These are phyloP conservation scores for Pterocarpus santalinus DNA, from an alignment of 306 rosid genomes.

Conservation along the genomic window DNA sequence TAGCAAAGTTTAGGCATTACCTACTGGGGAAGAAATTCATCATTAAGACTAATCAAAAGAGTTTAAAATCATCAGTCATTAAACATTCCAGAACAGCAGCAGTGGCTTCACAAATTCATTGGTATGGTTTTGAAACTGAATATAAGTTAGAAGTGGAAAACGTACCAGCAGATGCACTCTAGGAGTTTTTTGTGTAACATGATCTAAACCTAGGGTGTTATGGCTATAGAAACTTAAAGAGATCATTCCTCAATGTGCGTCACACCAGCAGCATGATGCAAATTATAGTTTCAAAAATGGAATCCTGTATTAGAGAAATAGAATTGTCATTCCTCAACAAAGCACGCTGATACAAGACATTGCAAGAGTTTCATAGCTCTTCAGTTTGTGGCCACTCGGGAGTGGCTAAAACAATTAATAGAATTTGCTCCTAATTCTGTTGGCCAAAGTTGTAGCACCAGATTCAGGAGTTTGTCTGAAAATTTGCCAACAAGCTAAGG, in stretches of 20 bases:
- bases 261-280: fast-evolving
- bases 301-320: neutral
- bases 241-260: too few species aligned
- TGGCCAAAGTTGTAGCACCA: neutral
- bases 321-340: neutral
- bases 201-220: neutral
- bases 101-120: neutral
- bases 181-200: neutral
- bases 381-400: neutral
- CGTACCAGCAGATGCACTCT: neutral
- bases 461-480: too few species aligned
- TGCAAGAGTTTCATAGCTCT: neutral
- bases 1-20: neutral
- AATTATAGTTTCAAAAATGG: neutral
- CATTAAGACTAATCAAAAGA: too few species aligned
- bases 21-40: neutral
- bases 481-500: neutral
- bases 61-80: neutral
- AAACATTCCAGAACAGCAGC: neutral
- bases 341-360: too few species aligned
- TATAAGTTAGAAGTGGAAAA: too few species aligned
- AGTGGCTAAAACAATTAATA: neutral
- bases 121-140: neutral
- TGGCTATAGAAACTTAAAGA: neutral
- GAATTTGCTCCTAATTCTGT: too few species aligned